These are phyloP conservation scores for Acidiella bohemica DNA, from an alignment of 495 filamentous ascomycete species.

Conservation along the genomic window DNA sequence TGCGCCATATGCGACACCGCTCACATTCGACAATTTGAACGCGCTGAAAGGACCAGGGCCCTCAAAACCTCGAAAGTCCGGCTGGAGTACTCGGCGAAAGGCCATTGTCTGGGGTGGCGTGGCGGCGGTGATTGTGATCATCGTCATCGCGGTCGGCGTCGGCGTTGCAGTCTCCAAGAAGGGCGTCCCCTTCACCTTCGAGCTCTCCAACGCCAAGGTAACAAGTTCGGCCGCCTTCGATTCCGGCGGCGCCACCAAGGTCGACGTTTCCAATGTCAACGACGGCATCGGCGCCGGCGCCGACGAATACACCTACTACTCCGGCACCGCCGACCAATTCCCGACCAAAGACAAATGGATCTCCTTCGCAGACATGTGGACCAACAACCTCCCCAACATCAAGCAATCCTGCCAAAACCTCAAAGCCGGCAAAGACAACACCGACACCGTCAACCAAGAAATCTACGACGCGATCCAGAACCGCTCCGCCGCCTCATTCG, in stretches of 20 bases:
- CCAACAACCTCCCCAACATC: slow-evolving; percentile 32
- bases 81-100: slow-evolving; percentile 2
- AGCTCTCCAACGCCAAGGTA: slow-evolving; percentile 4
- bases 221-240: slow-evolving; percentile 10
- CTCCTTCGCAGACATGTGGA: slow-evolving; percentile 15
- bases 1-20: no score
- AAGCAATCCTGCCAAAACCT: slow-evolving; percentile 20
- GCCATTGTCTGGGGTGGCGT: slow-evolving; percentile 2
- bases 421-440: slow-evolving; percentile 19
- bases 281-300: slow-evolving; percentile 19
- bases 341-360: slow-evolving; percentile 3
- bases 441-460: slow-evolving; percentile 67
- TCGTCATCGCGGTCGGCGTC: slow-evolving; percentile 2
- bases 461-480: slow-evolving; percentile 16
- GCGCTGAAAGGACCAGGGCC: slow-evolving; percentile 1
- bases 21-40: slow-evolving; percentile 2
- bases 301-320: slow-evolving; percentile 16
- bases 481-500: slow-evolving; percentile 7
- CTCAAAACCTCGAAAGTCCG: background rate
- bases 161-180: background rate
- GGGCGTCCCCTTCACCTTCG: slow-evolving; percentile 1
- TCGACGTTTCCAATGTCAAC: slow-evolving; percentile 5
- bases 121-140: slow-evolving; percentile 1
- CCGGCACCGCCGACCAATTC: slow-evolving; percentile 8
- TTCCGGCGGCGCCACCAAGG: slow-evolving; percentile 16